Percentiles rank a stretch among this genome's conserved stretches.
phyloP scores from a whole-genome alignment of 2,329 filamentous ascomycete species.

The Beauveria bassiana region DNA sequence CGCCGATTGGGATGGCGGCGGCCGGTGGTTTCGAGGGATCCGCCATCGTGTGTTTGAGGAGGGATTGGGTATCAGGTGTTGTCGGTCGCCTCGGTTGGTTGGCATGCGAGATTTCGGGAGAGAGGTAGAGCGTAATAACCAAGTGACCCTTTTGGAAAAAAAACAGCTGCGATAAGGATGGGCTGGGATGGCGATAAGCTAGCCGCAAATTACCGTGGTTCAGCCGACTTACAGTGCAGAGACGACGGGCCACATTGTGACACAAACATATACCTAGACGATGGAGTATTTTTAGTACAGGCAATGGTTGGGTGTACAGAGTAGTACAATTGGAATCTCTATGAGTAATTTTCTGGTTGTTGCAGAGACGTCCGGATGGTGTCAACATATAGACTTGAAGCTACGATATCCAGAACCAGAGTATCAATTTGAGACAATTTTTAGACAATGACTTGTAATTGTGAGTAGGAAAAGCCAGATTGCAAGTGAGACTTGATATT shows the following conservation, averaged over 20 bases:
- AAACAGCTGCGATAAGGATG: conserved; percentile 10
- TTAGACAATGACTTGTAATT: too few species aligned
- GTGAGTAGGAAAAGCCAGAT: too few species aligned
- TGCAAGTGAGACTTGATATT: too few species aligned
- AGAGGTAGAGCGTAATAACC: too few species aligned
- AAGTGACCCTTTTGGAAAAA: conserved; percentile 4
- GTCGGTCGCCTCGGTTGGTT: neutral
- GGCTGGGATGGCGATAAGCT: neutral
- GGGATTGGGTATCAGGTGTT: neutral
- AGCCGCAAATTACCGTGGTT: conserved; percentile 1
- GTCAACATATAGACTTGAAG: neutral
- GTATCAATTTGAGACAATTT: neutral
- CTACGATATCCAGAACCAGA: neutral
- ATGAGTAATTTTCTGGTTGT: neutral
- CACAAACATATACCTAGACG: too few species aligned
- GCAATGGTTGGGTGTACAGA: neutral
- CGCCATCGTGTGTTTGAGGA: conserved; percentile 1
- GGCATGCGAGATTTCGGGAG: neutral
- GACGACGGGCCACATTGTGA: neutral
- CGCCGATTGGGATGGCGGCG: conserved; percentile 15
- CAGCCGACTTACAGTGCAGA: conserved; percentile 5
- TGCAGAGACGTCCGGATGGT: neutral
- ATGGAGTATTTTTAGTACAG: neutral
- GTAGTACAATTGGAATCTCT: neutral
- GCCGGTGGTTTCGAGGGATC: conserved; percentile 2